Evolutionary conservation across 495 filamentous ascomycete species (phyloP), one percentile per base, ranked within the genome.

Genomic region (Penicillium crystallinum): DNA sequence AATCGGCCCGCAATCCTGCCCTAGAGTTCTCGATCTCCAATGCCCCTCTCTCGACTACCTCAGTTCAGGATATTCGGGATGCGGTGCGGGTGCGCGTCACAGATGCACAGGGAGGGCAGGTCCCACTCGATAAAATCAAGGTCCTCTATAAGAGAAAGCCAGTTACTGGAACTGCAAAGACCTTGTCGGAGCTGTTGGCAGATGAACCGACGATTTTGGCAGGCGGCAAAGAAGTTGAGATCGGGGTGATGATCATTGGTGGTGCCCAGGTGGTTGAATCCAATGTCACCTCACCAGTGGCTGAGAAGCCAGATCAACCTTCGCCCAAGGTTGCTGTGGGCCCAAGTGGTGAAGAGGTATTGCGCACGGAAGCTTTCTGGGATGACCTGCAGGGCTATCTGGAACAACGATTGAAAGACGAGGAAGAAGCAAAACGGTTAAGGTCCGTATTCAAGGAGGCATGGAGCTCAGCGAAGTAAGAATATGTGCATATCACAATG

Each of bases 171-270:
- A 63, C 60, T 3, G 76, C 76, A 29, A 77, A 77, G 64, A 79
- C 75, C 0, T 62, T 80, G 6, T 77, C 71, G 27, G 77, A 80
- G 43, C 64, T 87, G 14, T 38, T 80, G 30, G 64, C 63, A 6
- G 76, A 75, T 49, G 71, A 74, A 49, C 68, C 67, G 0, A 67
- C 62, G 10, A 56, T 70, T 52, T 47, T 72, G 42, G 57, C 57
- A 23, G 72, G 67, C 0, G 75, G 66, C 6, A 69, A 71, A 52
- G 72, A 69, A 44, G 75, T 84, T 5, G 89, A 93, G 72, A 81
- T 97, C 47, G 81, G 79, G 0, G 77, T 95, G 25, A 96, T 98
- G 93, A 74, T 96, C 21, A 85, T 97, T 58, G 89, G 86, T 9
- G 81, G 75, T 17, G 75, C 75, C 30, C 59, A 63, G 58, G 61